Evolutionary conservation across 129 eudicot genomes (phyloP).

Genomic region (Centaurea solstitialis): DNA sequence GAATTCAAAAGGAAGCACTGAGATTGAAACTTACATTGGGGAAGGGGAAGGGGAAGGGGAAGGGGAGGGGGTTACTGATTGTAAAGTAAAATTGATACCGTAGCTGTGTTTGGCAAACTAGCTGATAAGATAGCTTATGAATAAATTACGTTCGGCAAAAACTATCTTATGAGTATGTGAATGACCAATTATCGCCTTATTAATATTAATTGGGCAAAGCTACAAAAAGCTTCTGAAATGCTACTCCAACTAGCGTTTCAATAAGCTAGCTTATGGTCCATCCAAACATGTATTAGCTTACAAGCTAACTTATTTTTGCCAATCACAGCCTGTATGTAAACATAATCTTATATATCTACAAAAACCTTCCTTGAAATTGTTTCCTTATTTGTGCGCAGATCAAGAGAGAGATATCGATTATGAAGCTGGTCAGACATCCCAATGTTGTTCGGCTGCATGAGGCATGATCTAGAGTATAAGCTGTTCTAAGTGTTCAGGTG

Average conservation of each 20-base stretch:
- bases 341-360: not conserved
- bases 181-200: too few relatives aligned
- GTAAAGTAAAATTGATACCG: not conserved
- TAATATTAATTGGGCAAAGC: too few relatives aligned
- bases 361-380: not conserved
- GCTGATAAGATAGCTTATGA: too few relatives aligned
- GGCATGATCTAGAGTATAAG: conserved; percentile 43
- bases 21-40: not conserved
- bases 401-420: conserved; percentile 92
- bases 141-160: too few relatives aligned
- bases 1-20: not conserved
- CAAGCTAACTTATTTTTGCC: too few relatives aligned
- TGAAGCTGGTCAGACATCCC: conserved; percentile 99
- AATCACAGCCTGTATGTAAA: not conserved
- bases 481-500: not conserved
- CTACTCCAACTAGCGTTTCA: too few relatives aligned
- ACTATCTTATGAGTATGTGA: too few relatives aligned
- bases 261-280: too few relatives aligned
- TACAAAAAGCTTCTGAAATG: too few relatives aligned
- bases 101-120: too few relatives aligned
- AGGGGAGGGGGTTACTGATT: conserved; percentile 6
- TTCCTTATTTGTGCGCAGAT: conserved; percentile 51
- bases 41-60: conserved; percentile 4
- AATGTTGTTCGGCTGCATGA: conserved; percentile 94
- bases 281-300: too few relatives aligned